Base-by-base conservation (phyloP, 1,284 basidiomycete genomes). In the Leucoagaricus sp. region DNA sequence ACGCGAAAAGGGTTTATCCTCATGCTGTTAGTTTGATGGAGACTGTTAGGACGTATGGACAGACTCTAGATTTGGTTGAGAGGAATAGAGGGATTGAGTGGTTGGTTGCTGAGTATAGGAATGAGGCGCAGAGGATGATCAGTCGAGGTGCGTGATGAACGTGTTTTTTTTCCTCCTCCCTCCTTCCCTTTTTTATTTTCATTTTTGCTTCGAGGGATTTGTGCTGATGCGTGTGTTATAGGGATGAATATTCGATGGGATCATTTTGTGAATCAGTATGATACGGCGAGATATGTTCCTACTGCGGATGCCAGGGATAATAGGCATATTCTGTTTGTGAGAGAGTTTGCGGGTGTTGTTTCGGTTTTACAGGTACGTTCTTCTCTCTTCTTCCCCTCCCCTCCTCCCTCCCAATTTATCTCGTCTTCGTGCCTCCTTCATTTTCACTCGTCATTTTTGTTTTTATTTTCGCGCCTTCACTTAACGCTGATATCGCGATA, bases 21-120 rank as follows among this genome's bases (percentile, higher is more conserved):
- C 94, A 98, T 76, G 97, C 97, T 2, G 96, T 98, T 59, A 96
- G 93, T 68, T 75, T 99, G 71, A 98, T 98, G 95, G 96, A 99
- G 78, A 96, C 95, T 0, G 94, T 98, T 12, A 80, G 96, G 66
- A 98, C 94, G 21, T 98, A 98, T 73, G 92, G 92, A 15, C 96
- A 98, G 78, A 97, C 94, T 0, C 75, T 96, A 67, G 92, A 93
- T 65, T 75, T 97, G 64, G 88, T 98, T 63, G 90, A 96, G 67
- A 82, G 82, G 45, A 94, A 96, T 68, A 90, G 89, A 64, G 93
- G 89, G 3, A 94, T 98, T 64, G 91, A 95, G 66, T 93, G 93
- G 82, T 80, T 99, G 21, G 89, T 97, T 1, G 94, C 94, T 9
- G 93, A 95, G 73, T 94, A 95, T 69, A 83, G 94, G 63, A 93